Conservation (phyloP, 805 yeast species). For the Isabelozyma heimii region DNA sequence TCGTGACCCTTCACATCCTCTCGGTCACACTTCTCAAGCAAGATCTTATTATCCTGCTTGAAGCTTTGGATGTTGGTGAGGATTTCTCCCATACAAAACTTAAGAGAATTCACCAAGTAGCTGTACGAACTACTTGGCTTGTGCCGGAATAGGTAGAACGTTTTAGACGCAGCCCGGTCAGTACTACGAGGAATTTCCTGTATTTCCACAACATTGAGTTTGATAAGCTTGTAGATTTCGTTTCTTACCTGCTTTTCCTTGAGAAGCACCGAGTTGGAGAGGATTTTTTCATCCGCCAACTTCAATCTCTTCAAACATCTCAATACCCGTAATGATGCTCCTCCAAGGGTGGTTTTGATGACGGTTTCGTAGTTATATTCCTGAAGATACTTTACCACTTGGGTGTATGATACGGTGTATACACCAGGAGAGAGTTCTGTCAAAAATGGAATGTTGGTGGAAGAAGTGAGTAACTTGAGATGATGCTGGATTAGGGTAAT, state of each 20-base stretch:
- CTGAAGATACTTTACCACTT: slow-evolving; percentile 45
- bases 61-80: slow-evolving; percentile 49
- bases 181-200: slow-evolving; percentile 93
- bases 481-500: slow-evolving; percentile 54
- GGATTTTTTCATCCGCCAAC: slow-evolving; percentile 79
- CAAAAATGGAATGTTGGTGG: slow-evolving; percentile 56
- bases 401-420: slow-evolving; percentile 62
- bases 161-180: slow-evolving; percentile 87
- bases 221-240: slow-evolving; percentile 62
- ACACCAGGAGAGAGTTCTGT: slow-evolving; percentile 52
- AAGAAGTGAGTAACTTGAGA: slow-evolving; percentile 59
- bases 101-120: slow-evolving; percentile 38
- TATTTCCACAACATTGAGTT: slow-evolving; percentile 72
- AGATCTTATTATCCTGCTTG: slow-evolving; percentile 59
- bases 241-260: slow-evolving; percentile 76
- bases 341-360: slow-evolving; percentile 60
- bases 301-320: slow-evolving; percentile 71
- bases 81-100: slow-evolving; percentile 52
- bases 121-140: slow-evolving; percentile 37
- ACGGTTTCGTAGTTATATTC: slow-evolving; percentile 54
- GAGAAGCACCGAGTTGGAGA: slow-evolving; percentile 72
- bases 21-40: slow-evolving; percentile 78
- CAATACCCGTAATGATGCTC: slow-evolving; percentile 66
- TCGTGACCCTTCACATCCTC: slow-evolving; percentile 88
- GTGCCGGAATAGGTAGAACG: slow-evolving; percentile 78